phyloP scores from a whole-genome alignment of 2,329 filamentous ascomycete species.

The Ceratocystis alfenasii region DNA sequence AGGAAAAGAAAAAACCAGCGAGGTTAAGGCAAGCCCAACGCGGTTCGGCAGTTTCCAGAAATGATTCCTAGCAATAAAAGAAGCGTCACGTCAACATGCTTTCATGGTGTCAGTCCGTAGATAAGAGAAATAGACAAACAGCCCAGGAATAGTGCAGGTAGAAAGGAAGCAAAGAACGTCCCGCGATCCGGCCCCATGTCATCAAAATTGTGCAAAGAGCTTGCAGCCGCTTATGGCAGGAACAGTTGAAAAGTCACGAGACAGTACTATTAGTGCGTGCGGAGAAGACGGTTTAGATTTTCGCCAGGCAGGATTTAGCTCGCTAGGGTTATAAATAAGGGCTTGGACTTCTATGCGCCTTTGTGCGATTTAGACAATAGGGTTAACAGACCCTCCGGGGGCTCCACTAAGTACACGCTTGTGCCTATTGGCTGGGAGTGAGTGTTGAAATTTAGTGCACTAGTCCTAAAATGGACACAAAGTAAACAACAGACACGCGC shows the following conservation, averaged over 20 bases:
- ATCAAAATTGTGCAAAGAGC: conserved; percentile 1
- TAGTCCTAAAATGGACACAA: conserved; percentile 30
- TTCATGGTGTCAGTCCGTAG: too few relatives aligned
- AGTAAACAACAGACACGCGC: conserved; percentile 34
- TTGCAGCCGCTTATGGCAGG: neutral
- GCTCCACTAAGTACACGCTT: neutral
- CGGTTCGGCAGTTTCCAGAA: neutral
- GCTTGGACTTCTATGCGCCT: too few relatives aligned
- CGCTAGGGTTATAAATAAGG: too few relatives aligned
- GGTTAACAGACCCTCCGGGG: neutral
- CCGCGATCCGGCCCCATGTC: conserved; percentile 15
- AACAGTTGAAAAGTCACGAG: neutral
- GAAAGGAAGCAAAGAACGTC: conserved; percentile 7
- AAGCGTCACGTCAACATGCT: neutral
- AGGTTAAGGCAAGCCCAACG: neutral
- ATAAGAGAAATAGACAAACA: too few relatives aligned
- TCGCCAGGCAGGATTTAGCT: neutral
- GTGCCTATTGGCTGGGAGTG: conserved; percentile 12
- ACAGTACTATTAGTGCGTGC: conserved; percentile 2
- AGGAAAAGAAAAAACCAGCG: neutral
- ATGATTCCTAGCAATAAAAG: conserved; percentile 6
- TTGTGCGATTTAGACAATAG: neutral
- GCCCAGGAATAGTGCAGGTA: too few relatives aligned
- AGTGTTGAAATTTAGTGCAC: conserved; percentile 21
- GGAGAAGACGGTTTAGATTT: neutral